phyloP scores from a whole-genome alignment of 164 flowering plant genomes.

The Piper longum region DNA sequence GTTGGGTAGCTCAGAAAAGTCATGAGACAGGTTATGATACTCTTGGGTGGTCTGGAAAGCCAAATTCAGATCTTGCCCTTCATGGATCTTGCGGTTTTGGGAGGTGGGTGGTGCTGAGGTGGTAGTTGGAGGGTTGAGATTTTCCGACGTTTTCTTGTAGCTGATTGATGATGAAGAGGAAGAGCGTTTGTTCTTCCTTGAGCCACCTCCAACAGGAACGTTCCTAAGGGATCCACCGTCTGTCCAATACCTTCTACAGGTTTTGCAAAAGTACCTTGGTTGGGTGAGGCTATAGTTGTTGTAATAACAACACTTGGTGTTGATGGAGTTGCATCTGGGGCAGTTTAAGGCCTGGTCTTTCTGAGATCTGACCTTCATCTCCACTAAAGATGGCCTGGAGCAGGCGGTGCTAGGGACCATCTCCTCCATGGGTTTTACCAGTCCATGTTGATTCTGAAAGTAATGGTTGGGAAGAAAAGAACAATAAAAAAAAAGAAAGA shows the following conservation, averaged over 20 bases:
- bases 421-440: slow-evolving; percentile 73
- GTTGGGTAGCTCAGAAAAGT: slow-evolving; percentile 20
- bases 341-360: slow-evolving; percentile 71
- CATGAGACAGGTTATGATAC: slow-evolving; percentile 15
- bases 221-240: slow-evolving; percentile 90
- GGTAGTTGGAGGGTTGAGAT: slow-evolving; percentile 28
- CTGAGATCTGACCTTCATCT: slow-evolving; percentile 57
- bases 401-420: slow-evolving; percentile 40
- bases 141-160: slow-evolving; percentile 10
- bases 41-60: slow-evolving; percentile 34
- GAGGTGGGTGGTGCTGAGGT: slow-evolving; percentile 11
- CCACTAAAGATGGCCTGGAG: slow-evolving; percentile 27
- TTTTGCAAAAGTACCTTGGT: slow-evolving; percentile 91
- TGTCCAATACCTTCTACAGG: slow-evolving; percentile 94
- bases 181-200: slow-evolving; percentile 73
- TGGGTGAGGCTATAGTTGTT: slow-evolving; percentile 95
- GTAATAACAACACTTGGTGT: slow-evolving; percentile 94
- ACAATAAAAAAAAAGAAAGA: slow-evolving; percentile 1
- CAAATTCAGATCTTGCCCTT: slow-evolving; percentile 58
- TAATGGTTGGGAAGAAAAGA: neutral
- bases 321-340: slow-evolving; percentile 90
- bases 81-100: slow-evolving; percentile 46
- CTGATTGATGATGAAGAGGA: slow-evolving; percentile 23
- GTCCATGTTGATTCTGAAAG: slow-evolving; percentile 38
- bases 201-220: slow-evolving; percentile 92